Base-by-base conservation (phyloP, 495 filamentous ascomycete species). In the Penicillium lagena region DNA sequence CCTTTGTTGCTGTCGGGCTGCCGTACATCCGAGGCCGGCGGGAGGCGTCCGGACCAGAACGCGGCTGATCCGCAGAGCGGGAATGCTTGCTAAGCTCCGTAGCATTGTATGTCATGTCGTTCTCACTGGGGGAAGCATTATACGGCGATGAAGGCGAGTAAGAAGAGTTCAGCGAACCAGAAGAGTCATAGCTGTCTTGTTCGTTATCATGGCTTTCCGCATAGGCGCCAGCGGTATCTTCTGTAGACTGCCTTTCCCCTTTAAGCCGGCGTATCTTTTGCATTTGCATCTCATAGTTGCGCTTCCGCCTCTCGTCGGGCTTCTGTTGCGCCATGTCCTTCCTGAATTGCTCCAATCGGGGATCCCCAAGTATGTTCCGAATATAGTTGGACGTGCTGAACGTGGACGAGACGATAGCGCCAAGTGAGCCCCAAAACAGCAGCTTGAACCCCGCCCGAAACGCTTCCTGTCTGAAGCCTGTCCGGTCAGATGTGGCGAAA, bases 321-420 rank as follows among this genome's bases (percentile, higher is more conserved):
- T 58, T 47, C 45, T 56, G 51, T 1, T 31, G 41, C 35, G 34
- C 42, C 31, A 59, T 15, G 9, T 59, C 57, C 8, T 43, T 43
- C 11, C 46, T 12, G 37, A 59, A 68, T 2, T 45, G 1, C 29
- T 45, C 43, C 55, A 71, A 13, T 13, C 66, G 54, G 15, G 59
- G 52, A 48, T 71, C 67, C 11, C 28, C 14, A 32, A 56, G 40
- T 28, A 46, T 39, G 7, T 9, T 37, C 8, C 22, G 22, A 22
- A 22, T 22, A 22, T 22, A 22, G 30, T 37, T 5, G 54, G 51
- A 36, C 58, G 57, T 2, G 39, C 28, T 22, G 4, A 22, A 59
- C 8, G 45, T 35, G 0, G 51, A 53, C 12, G 22, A 43, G 5
- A 52, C 29, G 10, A 30, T 15, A 4, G 54, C 44, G 4, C 45